Base-by-base conservation (phyloP, 31 red algal species). In the Bonnemaisonia californica region DNA sequence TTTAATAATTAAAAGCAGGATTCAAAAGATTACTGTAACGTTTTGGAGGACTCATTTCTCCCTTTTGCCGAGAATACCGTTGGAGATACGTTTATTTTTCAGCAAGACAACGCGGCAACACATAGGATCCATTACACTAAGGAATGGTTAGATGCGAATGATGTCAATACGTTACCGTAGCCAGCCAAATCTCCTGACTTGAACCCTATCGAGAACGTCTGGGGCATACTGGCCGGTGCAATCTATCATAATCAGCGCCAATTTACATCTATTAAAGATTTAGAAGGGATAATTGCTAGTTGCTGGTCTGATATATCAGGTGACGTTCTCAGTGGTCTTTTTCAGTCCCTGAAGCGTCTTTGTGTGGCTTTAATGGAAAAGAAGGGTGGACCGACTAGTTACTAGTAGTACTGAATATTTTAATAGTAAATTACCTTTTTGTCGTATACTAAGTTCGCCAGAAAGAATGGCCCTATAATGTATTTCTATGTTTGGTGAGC, bases 31-130 rank as follows among this genome's bases (percentile, higher is more conserved):
- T 61, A 61, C 57, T 61, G 4, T 61, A 29, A 61, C 31, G 57
- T 61, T 5, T 13, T 61, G 4, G 57, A 3, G 26, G 57, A 23
- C 31, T 23, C 3, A 5, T 13, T 13, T 29, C 31, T 61, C 26
- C 57, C 57, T 5, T 61, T 61, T 13, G 4, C 57, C 26, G 57
- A 61, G 57, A 61, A 29, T 61, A 3, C 4, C 26, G 57, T 61
- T 29, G 12, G 57, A 29, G 12, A 61, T 3, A 61, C 57, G 26
- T 61, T 61, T 61, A 61, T 61, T 61, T 61, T 7, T 5, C 57
- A 61, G 57, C 57, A 61, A 3, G 57, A 61, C 57, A 61, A 61
- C 31, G 57, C 57, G 26, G 57, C 12, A 5, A 61, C 57, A 29
- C 4, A 61, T 3, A 61, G 3, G 12, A 61, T 23, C 31, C 26